Percentiles rank a stretch among this genome's conserved stretches.
Conservation (phyloP, 2,329 filamentous ascomycete genomes). For the Ophiostoma perfectum region DNA sequence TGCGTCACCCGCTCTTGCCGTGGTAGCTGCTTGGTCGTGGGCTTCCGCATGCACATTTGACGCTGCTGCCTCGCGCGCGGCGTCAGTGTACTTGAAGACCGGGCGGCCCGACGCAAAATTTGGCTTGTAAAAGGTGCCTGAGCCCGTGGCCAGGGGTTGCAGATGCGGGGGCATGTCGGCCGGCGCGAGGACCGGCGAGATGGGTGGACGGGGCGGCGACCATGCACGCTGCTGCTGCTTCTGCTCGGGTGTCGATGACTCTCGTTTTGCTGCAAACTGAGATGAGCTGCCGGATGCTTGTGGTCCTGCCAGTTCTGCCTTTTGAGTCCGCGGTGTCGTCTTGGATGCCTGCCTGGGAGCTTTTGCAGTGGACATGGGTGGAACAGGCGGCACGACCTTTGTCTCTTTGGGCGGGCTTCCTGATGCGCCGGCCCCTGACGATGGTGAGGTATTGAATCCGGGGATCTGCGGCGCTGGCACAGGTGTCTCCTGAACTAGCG, state of each 20-base stretch:
- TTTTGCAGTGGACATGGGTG: background rate
- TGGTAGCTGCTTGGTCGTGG: background rate
- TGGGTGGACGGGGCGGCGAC: conserved; percentile 46
- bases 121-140: conserved; percentile 26
- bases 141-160: conserved; percentile 35
- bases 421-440: background rate
- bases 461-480: conserved; percentile 24
- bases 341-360: background rate
- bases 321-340: background rate
- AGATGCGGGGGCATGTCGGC: conserved; percentile 31
- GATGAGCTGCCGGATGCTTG: background rate
- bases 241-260: background rate
- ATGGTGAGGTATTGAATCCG: conserved; percentile 11
- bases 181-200: conserved; percentile 50
- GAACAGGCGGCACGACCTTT: conserved; percentile 7
- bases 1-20: background rate
- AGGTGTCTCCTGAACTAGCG: conserved; percentile 14
- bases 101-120: conserved; percentile 25
- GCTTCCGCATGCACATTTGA: background rate
- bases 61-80: conserved; percentile 20
- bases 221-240: conserved; percentile 33
- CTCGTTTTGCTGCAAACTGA: background rate
- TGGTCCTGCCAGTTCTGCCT: too few relatives aligned
- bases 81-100: conserved; percentile 23
- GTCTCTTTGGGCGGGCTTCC: background rate